Evolutionary conservation across 2,329 filamentous ascomycete species (phyloP).

Genomic region (Fusarium phyllophilum): DNA sequence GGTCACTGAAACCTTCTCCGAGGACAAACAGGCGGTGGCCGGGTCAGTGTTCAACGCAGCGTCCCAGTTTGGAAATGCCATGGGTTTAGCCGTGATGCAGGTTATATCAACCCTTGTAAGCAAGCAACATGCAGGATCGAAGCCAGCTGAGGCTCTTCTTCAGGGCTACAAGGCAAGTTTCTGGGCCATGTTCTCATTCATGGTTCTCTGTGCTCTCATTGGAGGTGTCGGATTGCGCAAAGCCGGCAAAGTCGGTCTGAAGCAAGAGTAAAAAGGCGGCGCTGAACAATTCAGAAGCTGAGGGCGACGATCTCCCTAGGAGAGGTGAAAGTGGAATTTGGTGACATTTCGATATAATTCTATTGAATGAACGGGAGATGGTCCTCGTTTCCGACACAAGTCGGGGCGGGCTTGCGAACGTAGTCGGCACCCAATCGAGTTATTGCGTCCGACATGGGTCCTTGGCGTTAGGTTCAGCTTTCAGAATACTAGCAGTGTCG

Average conservation of each 20-base stretch:
- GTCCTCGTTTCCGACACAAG: neutral
- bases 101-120: constrained; percentile 56
- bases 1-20: constrained; percentile 64
- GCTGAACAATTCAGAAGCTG: neutral
- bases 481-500: neutral
- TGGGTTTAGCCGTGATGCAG: constrained; percentile 60
- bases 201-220: constrained; percentile 53
- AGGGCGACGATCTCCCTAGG: neutral
- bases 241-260: constrained; percentile 51
- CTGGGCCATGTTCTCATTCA: constrained; percentile 61
- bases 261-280: constrained; percentile 48
- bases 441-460: neutral
- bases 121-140: constrained; percentile 44
- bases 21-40: constrained; percentile 66
- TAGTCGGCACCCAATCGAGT: neutral
- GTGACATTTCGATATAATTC: neutral
- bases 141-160: constrained; percentile 50
- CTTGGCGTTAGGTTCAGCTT: neutral
- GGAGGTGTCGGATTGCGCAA: constrained; percentile 51
- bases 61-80: constrained; percentile 63
- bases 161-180: constrained; percentile 61
- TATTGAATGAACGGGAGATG: neutral
- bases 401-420: neutral
- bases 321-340: neutral
- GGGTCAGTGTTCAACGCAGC: constrained; percentile 71